Conservation (phyloP, 164 flowering plant species). For the Magnolia officinalis region DNA sequence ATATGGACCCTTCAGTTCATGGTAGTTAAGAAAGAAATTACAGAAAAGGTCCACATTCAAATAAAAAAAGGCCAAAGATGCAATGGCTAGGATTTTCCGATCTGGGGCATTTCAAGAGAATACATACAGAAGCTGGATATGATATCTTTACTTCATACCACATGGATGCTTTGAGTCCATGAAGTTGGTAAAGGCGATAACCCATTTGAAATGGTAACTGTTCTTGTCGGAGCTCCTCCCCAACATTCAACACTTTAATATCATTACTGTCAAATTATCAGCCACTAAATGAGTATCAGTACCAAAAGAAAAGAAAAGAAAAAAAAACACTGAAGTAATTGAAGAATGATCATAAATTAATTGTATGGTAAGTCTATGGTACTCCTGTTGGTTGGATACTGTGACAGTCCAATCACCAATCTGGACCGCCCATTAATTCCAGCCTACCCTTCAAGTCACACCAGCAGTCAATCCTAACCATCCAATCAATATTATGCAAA, state of each 20-base stretch:
- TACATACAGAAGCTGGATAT: constrained; percentile 98
- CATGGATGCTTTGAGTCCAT: constrained; percentile 57
- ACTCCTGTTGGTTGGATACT: no score
- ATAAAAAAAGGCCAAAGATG: background rate
- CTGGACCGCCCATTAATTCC: no score
- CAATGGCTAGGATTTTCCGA: background rate
- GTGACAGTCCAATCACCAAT: no score
- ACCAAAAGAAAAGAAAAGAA: background rate
- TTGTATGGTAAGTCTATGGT: no score
- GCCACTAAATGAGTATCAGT: background rate
- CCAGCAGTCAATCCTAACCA: no score
- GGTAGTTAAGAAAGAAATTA: background rate
- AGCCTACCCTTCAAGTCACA: no score
- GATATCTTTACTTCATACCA: constrained; percentile 99
- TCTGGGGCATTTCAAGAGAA: background rate
- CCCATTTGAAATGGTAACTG: constrained; percentile 64
- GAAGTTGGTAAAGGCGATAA: constrained; percentile 53
- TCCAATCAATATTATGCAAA: no score
- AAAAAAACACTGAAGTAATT: background rate
- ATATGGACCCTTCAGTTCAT: background rate
- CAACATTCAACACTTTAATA: constrained; percentile 50
- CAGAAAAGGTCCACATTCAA: background rate
- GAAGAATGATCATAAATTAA: no score
- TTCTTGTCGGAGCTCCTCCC: constrained; percentile 64
- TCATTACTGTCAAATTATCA: constrained; percentile 28